Percentiles rank a stretch among this genome's conserved stretches.
Evolutionary conservation across 345 rosid species (phyloP).

Genomic region (Boechera stricta): DNA sequence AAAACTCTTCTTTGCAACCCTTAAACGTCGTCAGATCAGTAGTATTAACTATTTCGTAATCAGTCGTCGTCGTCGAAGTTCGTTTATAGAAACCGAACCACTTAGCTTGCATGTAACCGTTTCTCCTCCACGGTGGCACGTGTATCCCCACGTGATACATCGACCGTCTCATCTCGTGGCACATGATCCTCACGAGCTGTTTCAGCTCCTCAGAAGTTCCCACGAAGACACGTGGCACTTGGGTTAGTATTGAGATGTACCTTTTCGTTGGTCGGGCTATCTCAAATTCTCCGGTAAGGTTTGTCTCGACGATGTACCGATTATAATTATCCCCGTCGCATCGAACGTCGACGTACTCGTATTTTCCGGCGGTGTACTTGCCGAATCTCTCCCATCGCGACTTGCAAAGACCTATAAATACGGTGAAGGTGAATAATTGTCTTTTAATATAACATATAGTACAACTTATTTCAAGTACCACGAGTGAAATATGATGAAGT

Average conservation of each 20-base stretch:
- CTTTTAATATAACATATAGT: neutral
- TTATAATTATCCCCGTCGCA: constrained; percentile 22
- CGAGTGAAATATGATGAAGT: constrained; percentile 1
- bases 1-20: constrained; percentile 37
- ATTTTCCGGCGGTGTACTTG: constrained; percentile 57
- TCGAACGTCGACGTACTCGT: constrained; percentile 69
- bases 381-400: constrained; percentile 69
- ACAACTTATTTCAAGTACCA: neutral
- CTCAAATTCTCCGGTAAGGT: constrained; percentile 59
- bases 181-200: constrained; percentile 66
- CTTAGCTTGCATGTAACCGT: constrained; percentile 75
- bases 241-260: constrained; percentile 50
- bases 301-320: constrained; percentile 68
- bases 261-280: constrained; percentile 69
- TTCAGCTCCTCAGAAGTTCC: constrained; percentile 58
- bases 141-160: constrained; percentile 56
- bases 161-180: constrained; percentile 58
- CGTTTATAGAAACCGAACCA: constrained; percentile 74
- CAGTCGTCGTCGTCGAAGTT: constrained; percentile 42
- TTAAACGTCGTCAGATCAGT: constrained; percentile 23
- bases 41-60: constrained; percentile 17
- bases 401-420: constrained; percentile 74
- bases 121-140: constrained; percentile 88
- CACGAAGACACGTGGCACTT: constrained; percentile 61
- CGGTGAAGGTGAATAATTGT: neutral